phyloP scores from a whole-genome alignment of 495 filamentous ascomycete species.

The Tuber borchii region DNA sequence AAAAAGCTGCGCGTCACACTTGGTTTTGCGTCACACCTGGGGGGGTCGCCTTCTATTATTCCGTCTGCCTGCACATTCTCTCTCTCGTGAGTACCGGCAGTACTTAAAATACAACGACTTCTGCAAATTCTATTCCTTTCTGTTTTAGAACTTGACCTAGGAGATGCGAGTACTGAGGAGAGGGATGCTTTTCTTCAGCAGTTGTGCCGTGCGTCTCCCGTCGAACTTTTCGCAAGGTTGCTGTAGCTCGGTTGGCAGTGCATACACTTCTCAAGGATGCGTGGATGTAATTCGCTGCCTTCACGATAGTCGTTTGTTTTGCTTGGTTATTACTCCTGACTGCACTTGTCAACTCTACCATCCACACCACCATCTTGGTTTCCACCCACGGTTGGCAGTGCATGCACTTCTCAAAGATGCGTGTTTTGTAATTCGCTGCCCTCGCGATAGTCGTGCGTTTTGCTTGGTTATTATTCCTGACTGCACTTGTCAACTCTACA shows the following conservation, averaged over 20 bases:
- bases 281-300: conserved; percentile 32
- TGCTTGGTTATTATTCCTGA: too few species aligned
- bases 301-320: conserved; percentile 32
- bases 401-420: too few species aligned
- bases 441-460: too few species aligned
- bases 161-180: conserved; percentile 15
- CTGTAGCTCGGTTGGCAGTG: conserved; percentile 36
- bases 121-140: conserved; percentile 16
- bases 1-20: too few species aligned
- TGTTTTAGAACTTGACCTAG: conserved; percentile 31
- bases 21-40: too few species aligned
- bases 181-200: conserved; percentile 22
- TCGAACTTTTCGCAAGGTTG: conserved; percentile 23
- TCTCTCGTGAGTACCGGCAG: conserved; percentile 10
- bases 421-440: too few species aligned
- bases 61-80: conserved; percentile 14
- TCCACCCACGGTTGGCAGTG: too few species aligned
- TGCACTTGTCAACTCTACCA: conserved; percentile 12
- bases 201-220: conserved; percentile 26
- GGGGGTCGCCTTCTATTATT: too few species aligned
- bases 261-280: conserved; percentile 27
- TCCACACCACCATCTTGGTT: conserved; percentile 34
- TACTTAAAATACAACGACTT: conserved; percentile 23
- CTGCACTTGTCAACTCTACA: too few species aligned
- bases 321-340: conserved; percentile 33